These are phyloP conservation scores for Moelleriella libera DNA, from an alignment of 2,329 filamentous ascomycete genomes.

Conservation along the genomic window DNA sequence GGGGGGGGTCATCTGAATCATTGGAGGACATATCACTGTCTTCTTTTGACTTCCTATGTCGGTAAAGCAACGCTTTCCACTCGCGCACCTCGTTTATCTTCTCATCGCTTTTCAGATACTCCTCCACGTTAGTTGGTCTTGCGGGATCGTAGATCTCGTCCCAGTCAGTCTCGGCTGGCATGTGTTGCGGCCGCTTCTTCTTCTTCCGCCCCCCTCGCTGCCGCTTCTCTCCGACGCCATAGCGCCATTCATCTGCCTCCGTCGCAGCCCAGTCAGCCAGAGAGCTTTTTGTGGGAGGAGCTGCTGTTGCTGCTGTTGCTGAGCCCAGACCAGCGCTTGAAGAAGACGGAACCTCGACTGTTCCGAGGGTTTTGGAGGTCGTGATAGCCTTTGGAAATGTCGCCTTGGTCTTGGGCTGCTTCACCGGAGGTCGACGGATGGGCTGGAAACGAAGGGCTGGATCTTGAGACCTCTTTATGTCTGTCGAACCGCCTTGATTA, in stretches of 20 bases:
- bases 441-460: constrained; percentile 72
- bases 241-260: constrained; percentile 71
- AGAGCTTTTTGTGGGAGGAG: constrained; percentile 41
- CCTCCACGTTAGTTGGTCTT: constrained; percentile 69
- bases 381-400: constrained; percentile 34
- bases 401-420: constrained; percentile 43
- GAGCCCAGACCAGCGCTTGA: too few relatives aligned
- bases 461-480: constrained; percentile 45
- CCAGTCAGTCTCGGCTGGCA: constrained; percentile 59
- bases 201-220: constrained; percentile 68
- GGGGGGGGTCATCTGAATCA: constrained; percentile 19
- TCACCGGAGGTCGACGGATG: constrained; percentile 60
- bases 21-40: constrained; percentile 25
- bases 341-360: not conserved
- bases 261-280: constrained; percentile 70
- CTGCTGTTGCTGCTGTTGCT: constrained; percentile 4
- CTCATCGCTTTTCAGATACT: constrained; percentile 75
- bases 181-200: constrained; percentile 51
- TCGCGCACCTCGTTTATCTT: constrained; percentile 65
- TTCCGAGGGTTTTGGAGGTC: constrained; percentile 14
- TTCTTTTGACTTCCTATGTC: constrained; percentile 40
- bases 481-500: constrained; percentile 35
- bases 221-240: constrained; percentile 47
- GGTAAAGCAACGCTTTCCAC: constrained; percentile 74
- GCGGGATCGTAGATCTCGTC: constrained; percentile 82